Evolutionary conservation across 169 alveolate species (phyloP).

Genomic region (Cryptosporidium felis): DNA sequence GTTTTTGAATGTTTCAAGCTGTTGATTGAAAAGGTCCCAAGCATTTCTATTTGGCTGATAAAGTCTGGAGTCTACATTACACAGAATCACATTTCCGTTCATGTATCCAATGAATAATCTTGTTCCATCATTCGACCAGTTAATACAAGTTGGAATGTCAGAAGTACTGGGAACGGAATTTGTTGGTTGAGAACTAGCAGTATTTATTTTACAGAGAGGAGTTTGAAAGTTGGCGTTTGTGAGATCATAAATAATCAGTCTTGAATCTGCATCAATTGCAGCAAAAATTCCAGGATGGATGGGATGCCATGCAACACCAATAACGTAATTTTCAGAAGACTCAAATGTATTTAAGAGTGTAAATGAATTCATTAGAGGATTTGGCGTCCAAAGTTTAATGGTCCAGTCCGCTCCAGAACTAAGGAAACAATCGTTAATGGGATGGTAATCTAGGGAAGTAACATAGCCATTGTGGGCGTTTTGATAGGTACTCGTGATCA

Average conservation of each 20-base stretch:
- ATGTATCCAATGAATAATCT: slow-evolving; percentile 51
- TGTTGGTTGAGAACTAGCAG: slow-evolving; percentile 12
- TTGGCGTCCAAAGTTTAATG: slow-evolving; percentile 55
- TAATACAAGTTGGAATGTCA: slow-evolving; percentile 54
- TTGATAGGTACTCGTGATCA: slow-evolving; percentile 22
- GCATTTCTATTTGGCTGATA: slow-evolving; percentile 57
- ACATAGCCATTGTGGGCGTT: slow-evolving; percentile 58
- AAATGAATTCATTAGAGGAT: slow-evolving; percentile 13
- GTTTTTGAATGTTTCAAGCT: slow-evolving; percentile 27
- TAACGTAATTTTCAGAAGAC: slow-evolving; percentile 58
- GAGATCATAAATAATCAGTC: slow-evolving; percentile 33
- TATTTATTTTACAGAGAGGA: slow-evolving; percentile 53
- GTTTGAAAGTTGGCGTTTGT: slow-evolving; percentile 46
- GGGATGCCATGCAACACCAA: slow-evolving; percentile 70
- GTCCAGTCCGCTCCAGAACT: slow-evolving; percentile 70
- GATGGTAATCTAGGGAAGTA: slow-evolving; percentile 62
- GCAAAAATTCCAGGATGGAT: slow-evolving; percentile 68
- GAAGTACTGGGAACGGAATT: slow-evolving; percentile 16
- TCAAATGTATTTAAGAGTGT: slow-evolving; percentile 56
- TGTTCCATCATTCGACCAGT: slow-evolving; percentile 64
- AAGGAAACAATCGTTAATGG: slow-evolving; percentile 59
- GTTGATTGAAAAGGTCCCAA: slow-evolving; percentile 58
- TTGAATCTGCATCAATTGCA: slow-evolving; percentile 66
- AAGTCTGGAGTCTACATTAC: slow-evolving; percentile 45
- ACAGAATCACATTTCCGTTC: slow-evolving; percentile 54